Conservation (phyloP, 371 early-diverging fungal genomes). For the Syncephalis fuscata region DNA sequence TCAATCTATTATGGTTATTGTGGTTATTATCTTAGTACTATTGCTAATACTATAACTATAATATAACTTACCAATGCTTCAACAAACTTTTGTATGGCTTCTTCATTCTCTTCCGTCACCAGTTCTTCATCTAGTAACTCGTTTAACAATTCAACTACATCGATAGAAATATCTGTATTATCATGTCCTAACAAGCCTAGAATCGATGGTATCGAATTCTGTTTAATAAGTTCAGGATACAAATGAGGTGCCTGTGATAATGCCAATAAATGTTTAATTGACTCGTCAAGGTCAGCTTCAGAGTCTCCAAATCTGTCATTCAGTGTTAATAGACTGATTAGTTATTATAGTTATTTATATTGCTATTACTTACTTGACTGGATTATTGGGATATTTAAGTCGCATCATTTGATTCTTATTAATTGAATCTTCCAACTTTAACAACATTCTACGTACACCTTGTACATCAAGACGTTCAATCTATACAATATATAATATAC, state of each 20-base stretch:
- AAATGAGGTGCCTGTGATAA: slow-evolving; percentile 65
- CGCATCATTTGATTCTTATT: slow-evolving; percentile 76
- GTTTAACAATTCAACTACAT: slow-evolving; percentile 64
- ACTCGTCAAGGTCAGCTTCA: slow-evolving; percentile 85
- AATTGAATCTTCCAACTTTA: slow-evolving; percentile 71
- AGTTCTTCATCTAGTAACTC: slow-evolving; percentile 89
- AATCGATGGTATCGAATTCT: slow-evolving; percentile 45
- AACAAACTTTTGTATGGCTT: slow-evolving; percentile 50
- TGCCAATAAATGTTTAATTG: slow-evolving; percentile 52
- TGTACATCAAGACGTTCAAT: slow-evolving; percentile 36
- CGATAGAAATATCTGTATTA: slow-evolving; percentile 83
- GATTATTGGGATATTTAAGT: slow-evolving; percentile 61
- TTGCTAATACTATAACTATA: neutral
- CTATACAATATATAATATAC: slow-evolving; percentile 5
- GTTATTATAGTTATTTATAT: neutral
- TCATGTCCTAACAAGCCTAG: slow-evolving; percentile 72
- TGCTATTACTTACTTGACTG: slow-evolving; percentile 28
- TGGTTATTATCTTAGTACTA: no score
- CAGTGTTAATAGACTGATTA: no score
- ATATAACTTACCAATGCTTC: slow-evolving; percentile 34
- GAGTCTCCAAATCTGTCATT: slow-evolving; percentile 88
- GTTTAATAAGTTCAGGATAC: slow-evolving; percentile 49
- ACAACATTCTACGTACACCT: slow-evolving; percentile 52
- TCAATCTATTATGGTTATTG: slow-evolving; percentile 22
- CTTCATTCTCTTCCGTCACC: slow-evolving; percentile 38